Evolutionary conservation across 257 asterid species (phyloP).

Genomic region (Apocynum venetum): DNA sequence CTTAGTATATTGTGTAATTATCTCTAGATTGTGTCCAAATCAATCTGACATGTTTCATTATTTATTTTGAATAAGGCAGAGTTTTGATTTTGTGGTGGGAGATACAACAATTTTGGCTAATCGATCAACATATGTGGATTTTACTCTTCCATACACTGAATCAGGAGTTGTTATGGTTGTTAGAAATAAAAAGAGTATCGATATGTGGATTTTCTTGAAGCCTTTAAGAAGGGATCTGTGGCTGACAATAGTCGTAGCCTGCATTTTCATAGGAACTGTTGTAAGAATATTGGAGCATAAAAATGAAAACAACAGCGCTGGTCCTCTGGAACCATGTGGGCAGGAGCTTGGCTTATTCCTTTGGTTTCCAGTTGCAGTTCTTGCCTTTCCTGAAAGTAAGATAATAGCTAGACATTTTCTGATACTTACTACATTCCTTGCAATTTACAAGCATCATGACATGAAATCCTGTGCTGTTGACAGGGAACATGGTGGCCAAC

Average conservation of each 20-base stretch:
- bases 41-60: background rate
- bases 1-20: background rate
- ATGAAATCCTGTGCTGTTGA: slow-evolving; percentile 1
- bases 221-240: slow-evolving; percentile 53
- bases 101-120: slow-evolving; percentile 26
- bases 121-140: slow-evolving; percentile 39
- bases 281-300: slow-evolving; percentile 33
- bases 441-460: background rate
- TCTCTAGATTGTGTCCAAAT: background rate
- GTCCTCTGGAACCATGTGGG: slow-evolving; percentile 9
- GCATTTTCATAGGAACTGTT: slow-evolving; percentile 30
- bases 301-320: background rate
- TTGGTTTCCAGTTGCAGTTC: slow-evolving; percentile 47
- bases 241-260: slow-evolving; percentile 28
- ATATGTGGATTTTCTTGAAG: slow-evolving; percentile 53
- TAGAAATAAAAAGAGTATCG: slow-evolving; percentile 29
- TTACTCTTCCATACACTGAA: slow-evolving; percentile 53
- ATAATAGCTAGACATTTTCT: background rate
- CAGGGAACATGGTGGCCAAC: slow-evolving; percentile 50
- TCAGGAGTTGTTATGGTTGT: slow-evolving; percentile 50
- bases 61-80: slow-evolving; percentile 5
- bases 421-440: background rate
- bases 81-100: slow-evolving; percentile 50
- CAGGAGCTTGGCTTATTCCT: slow-evolving; percentile 21
- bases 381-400: slow-evolving; percentile 61